Percentiles rank a stretch among this genome's conserved stretches.
phyloP scores from a whole-genome alignment of 148 eudicot genomes.

The Spergularia bocconei region DNA sequence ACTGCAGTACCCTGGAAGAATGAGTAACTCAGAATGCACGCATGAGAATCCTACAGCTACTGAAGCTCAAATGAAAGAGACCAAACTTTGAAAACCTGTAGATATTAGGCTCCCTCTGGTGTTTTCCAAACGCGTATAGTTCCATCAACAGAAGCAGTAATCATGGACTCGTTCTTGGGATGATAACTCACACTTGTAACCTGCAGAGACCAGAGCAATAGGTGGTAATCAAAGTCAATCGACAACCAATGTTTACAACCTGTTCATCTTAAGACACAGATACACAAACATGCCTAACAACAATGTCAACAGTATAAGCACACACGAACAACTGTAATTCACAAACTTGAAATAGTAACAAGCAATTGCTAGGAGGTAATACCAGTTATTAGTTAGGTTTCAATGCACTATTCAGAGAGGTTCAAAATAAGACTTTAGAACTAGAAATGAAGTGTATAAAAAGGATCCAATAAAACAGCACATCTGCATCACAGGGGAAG shows the following conservation, averaged over 20 bases:
- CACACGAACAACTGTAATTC: not conserved
- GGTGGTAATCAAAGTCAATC: not conserved
- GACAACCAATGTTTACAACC: not conserved
- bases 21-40: not conserved
- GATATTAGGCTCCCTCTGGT: slow-evolving; percentile 24
- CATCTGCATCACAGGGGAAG: no score
- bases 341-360: not conserved
- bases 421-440: not conserved
- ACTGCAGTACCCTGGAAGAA: not conserved
- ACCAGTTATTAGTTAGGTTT: not conserved
- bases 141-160: slow-evolving; percentile 91
- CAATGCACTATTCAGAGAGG: not conserved
- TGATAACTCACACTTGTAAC: slow-evolving; percentile 97
- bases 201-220: slow-evolving; percentile 32
- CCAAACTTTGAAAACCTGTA: not conserved
- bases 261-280: not conserved
- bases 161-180: slow-evolving; percentile 88
- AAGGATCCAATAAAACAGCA: no score
- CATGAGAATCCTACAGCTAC: not conserved
- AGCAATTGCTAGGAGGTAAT: not conserved
- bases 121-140: slow-evolving; percentile 82
- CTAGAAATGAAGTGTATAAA: no score
- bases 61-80: not conserved
- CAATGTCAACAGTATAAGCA: not conserved
- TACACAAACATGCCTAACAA: not conserved